Conservation (phyloP, 2,329 filamentous ascomycete genomes). For the Fusarium buharicum region DNA sequence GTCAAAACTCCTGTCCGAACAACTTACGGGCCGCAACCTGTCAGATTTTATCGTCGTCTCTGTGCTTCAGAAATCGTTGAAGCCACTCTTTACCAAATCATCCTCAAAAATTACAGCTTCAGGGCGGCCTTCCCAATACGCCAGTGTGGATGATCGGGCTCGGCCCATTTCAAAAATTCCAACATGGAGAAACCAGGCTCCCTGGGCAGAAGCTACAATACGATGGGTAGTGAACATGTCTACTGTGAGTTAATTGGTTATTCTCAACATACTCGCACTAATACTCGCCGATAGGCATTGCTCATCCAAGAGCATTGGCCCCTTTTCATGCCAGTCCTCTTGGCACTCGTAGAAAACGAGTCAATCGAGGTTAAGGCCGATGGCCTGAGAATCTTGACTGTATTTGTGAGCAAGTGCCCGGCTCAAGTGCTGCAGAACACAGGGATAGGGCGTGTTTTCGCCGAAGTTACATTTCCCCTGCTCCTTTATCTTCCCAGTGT, state of each 20-base stretch:
- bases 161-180: slow-evolving; percentile 9
- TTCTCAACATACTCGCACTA: neutral
- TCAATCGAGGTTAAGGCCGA: slow-evolving; percentile 62
- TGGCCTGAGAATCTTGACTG: slow-evolving; percentile 65
- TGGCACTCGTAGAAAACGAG: slow-evolving; percentile 74
- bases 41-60: slow-evolving; percentile 61
- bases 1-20: slow-evolving; percentile 45
- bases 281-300: slow-evolving; percentile 46
- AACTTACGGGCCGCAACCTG: slow-evolving; percentile 35
- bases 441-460: slow-evolving; percentile 74
- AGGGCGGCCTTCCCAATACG: slow-evolving; percentile 47
- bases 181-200: slow-evolving; percentile 41
- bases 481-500: slow-evolving; percentile 81
- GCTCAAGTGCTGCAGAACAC: slow-evolving; percentile 65
- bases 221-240: slow-evolving; percentile 66
- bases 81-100: slow-evolving; percentile 71
- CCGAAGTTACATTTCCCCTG: slow-evolving; percentile 74
- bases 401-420: slow-evolving; percentile 67
- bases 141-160: slow-evolving; percentile 5
- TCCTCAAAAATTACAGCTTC: slow-evolving; percentile 54
- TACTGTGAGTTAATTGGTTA: slow-evolving; percentile 55
- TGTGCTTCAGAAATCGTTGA: slow-evolving; percentile 71
- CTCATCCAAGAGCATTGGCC: slow-evolving; percentile 70
- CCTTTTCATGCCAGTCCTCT: slow-evolving; percentile 73
- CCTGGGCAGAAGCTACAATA: slow-evolving; percentile 41